Evolutionary conservation across 306 rosid species (phyloP).

Genomic region (Senna siamea): DNA sequence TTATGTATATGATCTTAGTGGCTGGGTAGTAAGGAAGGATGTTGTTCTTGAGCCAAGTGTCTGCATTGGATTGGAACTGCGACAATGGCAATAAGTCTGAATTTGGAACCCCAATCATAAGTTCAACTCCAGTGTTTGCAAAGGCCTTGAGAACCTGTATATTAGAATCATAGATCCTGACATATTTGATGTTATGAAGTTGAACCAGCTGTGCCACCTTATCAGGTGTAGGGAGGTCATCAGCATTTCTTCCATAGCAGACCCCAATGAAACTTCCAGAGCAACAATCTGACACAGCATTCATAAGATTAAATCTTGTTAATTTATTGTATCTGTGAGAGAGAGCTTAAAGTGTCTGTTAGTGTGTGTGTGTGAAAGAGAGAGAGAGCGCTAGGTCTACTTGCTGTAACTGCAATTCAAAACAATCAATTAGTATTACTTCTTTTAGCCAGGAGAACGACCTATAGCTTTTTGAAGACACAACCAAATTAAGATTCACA

Average conservation of each 20-base stretch:
- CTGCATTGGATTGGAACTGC: conserved; percentile 93
- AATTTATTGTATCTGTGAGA: conserved; percentile 5
- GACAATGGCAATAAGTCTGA: conserved; percentile 83
- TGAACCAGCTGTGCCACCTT: conserved; percentile 88
- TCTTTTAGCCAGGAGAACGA: conserved; percentile 2
- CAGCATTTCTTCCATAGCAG: conserved; percentile 96
- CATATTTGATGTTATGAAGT: conserved; percentile 80
- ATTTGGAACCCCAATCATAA: conserved; percentile 87
- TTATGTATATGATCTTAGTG: conserved; percentile 85
- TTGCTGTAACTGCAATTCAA: background rate
- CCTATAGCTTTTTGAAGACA: background rate
- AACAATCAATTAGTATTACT: background rate
- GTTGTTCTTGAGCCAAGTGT: conserved; percentile 85
- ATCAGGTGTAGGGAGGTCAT: conserved; percentile 95
- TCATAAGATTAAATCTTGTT: conserved; percentile 12
- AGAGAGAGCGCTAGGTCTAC: conserved; percentile 9
- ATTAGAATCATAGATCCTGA: conserved; percentile 86
- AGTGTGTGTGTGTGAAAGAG: background rate
- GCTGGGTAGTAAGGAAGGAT: conserved; percentile 90
- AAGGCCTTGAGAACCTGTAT: conserved; percentile 91
- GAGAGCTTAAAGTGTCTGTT: background rate
- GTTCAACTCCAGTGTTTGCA: conserved; percentile 86
- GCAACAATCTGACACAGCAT: conserved; percentile 59
- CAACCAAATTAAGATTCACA: background rate
- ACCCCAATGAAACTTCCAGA: conserved; percentile 82